Percentiles rank a stretch among this genome's conserved stretches.
Evolutionary conservation across 495 filamentous ascomycete species (phyloP).

Genomic region (Tetracladium setigerum): DNA sequence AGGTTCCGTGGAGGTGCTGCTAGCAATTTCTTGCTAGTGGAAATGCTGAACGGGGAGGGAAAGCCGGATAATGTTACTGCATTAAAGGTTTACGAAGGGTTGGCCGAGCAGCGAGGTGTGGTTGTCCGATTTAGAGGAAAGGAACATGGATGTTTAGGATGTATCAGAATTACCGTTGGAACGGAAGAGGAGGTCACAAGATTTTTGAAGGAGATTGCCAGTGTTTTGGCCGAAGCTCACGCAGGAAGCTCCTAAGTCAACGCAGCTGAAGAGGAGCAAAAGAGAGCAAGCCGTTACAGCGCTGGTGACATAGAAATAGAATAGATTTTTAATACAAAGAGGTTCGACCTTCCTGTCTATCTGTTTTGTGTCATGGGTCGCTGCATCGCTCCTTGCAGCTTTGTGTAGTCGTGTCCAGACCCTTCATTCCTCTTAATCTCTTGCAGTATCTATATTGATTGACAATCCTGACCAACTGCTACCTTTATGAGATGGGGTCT

Average conservation of each 20-base stretch:
- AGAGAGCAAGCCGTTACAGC: constrained; percentile 26
- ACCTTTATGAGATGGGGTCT: too few relatives aligned
- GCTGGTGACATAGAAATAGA: constrained; percentile 24
- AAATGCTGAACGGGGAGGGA: constrained; percentile 69
- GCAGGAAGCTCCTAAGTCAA: constrained; percentile 15
- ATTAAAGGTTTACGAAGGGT: constrained; percentile 65
- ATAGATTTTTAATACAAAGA: not conserved
- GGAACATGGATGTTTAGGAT: constrained; percentile 82
- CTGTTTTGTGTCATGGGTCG: too few relatives aligned
- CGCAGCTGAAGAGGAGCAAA: constrained; percentile 24
- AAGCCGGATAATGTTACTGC: constrained; percentile 72
- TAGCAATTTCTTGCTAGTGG: constrained; percentile 86
- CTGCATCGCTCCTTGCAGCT: too few relatives aligned
- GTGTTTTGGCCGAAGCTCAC: constrained; percentile 50
- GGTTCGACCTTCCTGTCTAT: not conserved
- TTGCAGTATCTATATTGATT: too few relatives aligned
- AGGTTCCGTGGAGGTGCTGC: constrained; percentile 69
- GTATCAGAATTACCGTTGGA: constrained; percentile 85
- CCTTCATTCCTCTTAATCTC: too few relatives aligned
- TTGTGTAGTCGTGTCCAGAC: too few relatives aligned
- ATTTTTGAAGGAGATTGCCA: constrained; percentile 61
- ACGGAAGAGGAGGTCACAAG: constrained; percentile 77
- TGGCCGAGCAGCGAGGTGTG: constrained; percentile 84
- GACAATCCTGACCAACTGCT: too few relatives aligned
- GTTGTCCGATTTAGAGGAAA: constrained; percentile 91